These are phyloP conservation scores for Vicia sativa DNA, from an alignment of 306 rosid species.

Conservation along the genomic window DNA sequence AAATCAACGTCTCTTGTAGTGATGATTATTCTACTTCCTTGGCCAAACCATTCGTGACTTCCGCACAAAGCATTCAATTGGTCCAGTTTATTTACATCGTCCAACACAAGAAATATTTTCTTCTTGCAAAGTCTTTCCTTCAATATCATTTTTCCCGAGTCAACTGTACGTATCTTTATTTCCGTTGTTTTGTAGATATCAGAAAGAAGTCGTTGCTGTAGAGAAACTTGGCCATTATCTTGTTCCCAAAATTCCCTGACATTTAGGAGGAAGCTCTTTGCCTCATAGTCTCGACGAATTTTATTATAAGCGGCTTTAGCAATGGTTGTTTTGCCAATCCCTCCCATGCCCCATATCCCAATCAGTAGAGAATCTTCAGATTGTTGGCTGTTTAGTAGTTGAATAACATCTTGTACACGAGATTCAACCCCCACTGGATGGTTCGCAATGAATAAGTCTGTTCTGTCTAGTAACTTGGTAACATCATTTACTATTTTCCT, in stretches of 20 bases:
- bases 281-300: background rate
- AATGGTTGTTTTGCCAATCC: slow-evolving; percentile 5
- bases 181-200: background rate
- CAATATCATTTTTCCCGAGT: background rate
- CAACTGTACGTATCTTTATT: slow-evolving; percentile 4
- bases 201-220: background rate
- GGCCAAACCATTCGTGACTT: slow-evolving; percentile 1
- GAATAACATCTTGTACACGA: slow-evolving; percentile 4
- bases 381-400: background rate
- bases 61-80: slow-evolving; percentile 5
- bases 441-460: background rate
- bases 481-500: background rate
- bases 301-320: background rate
- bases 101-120: background rate
- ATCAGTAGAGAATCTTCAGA: background rate
- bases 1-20: slow-evolving; percentile 2
- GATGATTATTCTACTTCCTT: slow-evolving; percentile 19
- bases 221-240: background rate
- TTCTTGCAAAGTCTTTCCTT: background rate
- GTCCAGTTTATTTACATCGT: background rate
- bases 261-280: slow-evolving; percentile 5
- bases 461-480: background rate
- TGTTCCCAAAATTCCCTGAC: slow-evolving; percentile 10
- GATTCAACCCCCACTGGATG: slow-evolving; percentile 11
- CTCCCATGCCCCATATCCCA: background rate